A percentile compares a stretch with the other conserved stretches of the same genome.
These are phyloP conservation scores for Talaromyces marneffei DNA, from an alignment of 2,329 filamentous ascomycete species.

Conservation along the genomic window DNA sequence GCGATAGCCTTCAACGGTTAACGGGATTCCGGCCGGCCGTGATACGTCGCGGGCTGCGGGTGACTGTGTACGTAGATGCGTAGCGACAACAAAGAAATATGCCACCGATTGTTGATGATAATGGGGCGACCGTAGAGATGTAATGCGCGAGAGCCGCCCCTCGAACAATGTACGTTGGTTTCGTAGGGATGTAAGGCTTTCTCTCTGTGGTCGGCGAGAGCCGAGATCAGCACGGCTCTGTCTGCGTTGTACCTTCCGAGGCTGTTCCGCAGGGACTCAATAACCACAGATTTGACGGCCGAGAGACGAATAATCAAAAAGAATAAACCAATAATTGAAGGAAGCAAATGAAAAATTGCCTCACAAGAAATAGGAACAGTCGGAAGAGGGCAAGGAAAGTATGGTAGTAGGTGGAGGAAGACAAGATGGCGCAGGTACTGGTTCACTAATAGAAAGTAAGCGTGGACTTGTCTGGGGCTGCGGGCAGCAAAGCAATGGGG, in stretches of 20 bases:
- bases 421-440: slow-evolving; percentile 7
- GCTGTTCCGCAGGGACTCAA: background rate
- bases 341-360: background rate
- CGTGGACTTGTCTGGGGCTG: background rate
- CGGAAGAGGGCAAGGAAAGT: background rate
- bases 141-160: background rate
- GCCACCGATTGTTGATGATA: background rate
- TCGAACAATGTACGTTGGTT: background rate
- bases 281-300: background rate
- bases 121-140: background rate
- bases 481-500: background rate
- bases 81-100: background rate
- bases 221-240: background rate
- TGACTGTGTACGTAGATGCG: background rate
- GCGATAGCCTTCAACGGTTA: background rate
- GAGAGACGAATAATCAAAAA: background rate
- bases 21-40: background rate
- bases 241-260: background rate
- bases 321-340: background rate
- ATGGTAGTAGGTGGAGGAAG: background rate
- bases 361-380: background rate
- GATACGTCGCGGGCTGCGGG: background rate
- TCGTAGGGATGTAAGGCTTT: background rate
- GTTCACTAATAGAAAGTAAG: background rate
- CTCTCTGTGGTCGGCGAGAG: background rate